Base-by-base conservation (phyloP, 768 basidiomycete genomes). In the Trametes coccinea region DNA sequence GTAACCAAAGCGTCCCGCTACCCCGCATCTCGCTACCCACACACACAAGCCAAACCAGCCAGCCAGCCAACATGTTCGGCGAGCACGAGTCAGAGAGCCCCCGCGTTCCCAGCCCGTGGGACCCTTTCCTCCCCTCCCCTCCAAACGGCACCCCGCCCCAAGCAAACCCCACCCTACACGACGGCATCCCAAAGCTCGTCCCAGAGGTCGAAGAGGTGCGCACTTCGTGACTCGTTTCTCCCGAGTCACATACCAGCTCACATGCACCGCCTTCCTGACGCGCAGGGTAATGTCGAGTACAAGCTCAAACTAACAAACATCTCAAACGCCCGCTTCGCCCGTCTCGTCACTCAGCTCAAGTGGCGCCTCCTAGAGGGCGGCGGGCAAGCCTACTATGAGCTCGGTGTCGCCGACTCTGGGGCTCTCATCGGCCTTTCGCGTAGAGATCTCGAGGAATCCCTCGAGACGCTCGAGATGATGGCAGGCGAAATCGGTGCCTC, bases 261-360 rank as follows among this genome's bases (percentile, higher is more conserved):
- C 48, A 11, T 17, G 9, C 48, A 22, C 5, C 22, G 17, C 30
- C 14, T 27, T 22, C 13, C 41, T 43, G 10, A 6, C 13, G 13
- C 30, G 8, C 79, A 90, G 75, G 94, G 94, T 8, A 95, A 94
- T 69, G 86, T 97, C 61, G 94, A 97, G 74, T 97, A 97, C 79
- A 97, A 97, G 75, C 83, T 96, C 37, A 92, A 94, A 72, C 86
- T 96, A 22, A 82, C 94, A 43, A 80, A 86, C 51, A 92, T 94
- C 0, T 81, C 90, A 13, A 84, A 85, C 0, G 80, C 85, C 4
- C 90, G 92, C 49, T 92, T 93, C 66, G 82, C 84, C 3, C 85
- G 88, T 61, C 88, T 98, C 22, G 91, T 94, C 57, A 98, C 95
- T 0, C 95, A 98, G 75, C 85, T 97, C 74, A 95, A 96, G 70